Conservation (phyloP, 495 filamentous ascomycete genomes). For the Talaromyces stipitatus region DNA sequence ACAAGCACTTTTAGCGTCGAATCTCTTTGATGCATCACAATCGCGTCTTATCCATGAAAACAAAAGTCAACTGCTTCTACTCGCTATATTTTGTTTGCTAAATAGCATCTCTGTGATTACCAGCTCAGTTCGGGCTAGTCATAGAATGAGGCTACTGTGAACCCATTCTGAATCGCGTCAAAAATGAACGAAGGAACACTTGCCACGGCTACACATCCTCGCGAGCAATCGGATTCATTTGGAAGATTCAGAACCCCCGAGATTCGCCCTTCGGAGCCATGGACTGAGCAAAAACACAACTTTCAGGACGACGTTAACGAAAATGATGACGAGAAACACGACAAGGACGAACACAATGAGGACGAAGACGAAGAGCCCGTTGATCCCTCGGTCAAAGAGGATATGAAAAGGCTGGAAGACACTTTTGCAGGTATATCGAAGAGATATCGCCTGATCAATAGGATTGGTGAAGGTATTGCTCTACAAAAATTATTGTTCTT, state of each 20-base stretch:
- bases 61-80: background rate
- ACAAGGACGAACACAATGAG: constrained; percentile 24
- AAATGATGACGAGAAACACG: background rate
- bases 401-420: constrained; percentile 78
- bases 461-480: constrained; percentile 81
- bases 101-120: background rate
- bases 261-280: background rate
- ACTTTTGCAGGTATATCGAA: constrained; percentile 77
- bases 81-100: background rate
- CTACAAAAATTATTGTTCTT: background rate
- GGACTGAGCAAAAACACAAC: background rate
- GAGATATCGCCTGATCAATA: constrained; percentile 84
- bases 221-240: background rate
- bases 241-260: background rate
- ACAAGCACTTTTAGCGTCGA: background rate
- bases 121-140: background rate
- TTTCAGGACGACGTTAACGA: background rate
- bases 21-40: background rate
- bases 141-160: background rate
- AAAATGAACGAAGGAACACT: background rate
- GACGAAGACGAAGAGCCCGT: constrained; percentile 56
- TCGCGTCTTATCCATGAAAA: background rate
- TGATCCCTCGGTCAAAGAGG: constrained; percentile 65
- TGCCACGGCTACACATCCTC: background rate
- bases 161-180: background rate